These are phyloP conservation scores for Limtongia smithiae DNA, from an alignment of 805 yeast genomes.

Conservation along the genomic window DNA sequence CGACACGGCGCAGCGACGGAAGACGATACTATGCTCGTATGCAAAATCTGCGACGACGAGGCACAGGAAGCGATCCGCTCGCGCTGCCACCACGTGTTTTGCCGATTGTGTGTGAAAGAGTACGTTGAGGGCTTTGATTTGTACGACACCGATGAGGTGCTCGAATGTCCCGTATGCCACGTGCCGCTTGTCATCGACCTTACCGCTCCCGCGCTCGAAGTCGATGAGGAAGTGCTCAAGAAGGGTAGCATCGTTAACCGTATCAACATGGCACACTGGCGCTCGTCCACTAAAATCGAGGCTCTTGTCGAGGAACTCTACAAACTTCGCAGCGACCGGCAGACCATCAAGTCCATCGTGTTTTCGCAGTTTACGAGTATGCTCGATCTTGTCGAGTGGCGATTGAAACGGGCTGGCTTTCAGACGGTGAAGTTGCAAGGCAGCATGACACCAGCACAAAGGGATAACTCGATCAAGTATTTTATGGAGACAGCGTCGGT, in stretches of 20 bases:
- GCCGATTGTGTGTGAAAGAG: constrained; percentile 88
- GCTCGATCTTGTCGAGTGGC: constrained; percentile 95
- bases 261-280: constrained; percentile 80
- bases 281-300: constrained; percentile 93
- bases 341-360: constrained; percentile 91
- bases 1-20: constrained; percentile 47
- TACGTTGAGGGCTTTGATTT: constrained; percentile 64
- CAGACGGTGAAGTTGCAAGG: constrained; percentile 93
- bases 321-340: constrained; percentile 75
- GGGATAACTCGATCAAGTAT: constrained; percentile 85
- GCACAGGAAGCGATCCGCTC: constrained; percentile 97
- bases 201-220: constrained; percentile 72
- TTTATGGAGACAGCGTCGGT: constrained; percentile 91
- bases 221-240: constrained; percentile 55
- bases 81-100: constrained; percentile 88
- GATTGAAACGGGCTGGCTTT: constrained; percentile 91
- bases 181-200: constrained; percentile 87
- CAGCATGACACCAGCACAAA: constrained; percentile 92
- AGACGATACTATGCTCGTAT: constrained; percentile 57
- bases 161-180: constrained; percentile 95
- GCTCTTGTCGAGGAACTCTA: constrained; percentile 92
- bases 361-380: constrained; percentile 96
- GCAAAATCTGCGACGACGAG: constrained; percentile 94
- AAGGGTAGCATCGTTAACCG: constrained; percentile 74
- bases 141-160: constrained; percentile 49